Conservation (phyloP, 805 yeast genomes). For the Metschnikowia lachancei region DNA sequence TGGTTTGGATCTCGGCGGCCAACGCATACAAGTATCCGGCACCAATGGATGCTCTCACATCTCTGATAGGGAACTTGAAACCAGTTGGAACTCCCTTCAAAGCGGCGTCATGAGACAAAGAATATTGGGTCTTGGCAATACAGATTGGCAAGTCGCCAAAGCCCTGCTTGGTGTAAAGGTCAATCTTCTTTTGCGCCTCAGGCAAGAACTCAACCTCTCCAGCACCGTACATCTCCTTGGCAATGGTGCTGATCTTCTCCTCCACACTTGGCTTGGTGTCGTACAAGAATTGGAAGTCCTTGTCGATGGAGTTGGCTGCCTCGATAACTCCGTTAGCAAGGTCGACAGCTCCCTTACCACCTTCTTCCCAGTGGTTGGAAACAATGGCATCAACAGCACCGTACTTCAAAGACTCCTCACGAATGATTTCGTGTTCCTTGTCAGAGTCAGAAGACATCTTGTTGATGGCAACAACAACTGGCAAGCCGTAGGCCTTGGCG, state of each 20-base stretch:
- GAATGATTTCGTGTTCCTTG: conserved; percentile 66
- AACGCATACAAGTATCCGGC: conserved; percentile 83
- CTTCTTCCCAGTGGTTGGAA: conserved; percentile 84
- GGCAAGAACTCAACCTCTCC: conserved; percentile 65
- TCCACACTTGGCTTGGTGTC: conserved; percentile 54
- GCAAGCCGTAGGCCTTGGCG: conserved; percentile 68
- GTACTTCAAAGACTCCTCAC: conserved; percentile 64
- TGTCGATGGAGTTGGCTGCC: conserved; percentile 50
- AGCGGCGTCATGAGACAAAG: conserved; percentile 77
- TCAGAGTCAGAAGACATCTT: conserved; percentile 72
- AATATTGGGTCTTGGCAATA: conserved; percentile 83
- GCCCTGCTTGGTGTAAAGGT: conserved; percentile 67
- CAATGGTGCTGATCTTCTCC: conserved; percentile 64
- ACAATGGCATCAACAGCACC: conserved; percentile 80
- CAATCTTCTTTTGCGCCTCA: conserved; percentile 67
- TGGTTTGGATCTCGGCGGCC: conserved; percentile 84
- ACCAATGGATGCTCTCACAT: conserved; percentile 73
- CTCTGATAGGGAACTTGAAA: conserved; percentile 77
- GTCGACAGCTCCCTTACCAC: conserved; percentile 77
- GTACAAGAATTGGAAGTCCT: conserved; percentile 54
- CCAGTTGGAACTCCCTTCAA: conserved; percentile 83
- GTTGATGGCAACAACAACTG: conserved; percentile 80
- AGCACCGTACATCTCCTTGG: conserved; percentile 78
- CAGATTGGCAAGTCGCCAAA: conserved; percentile 77
- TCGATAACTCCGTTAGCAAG: conserved; percentile 69